Base-by-base conservation (phyloP, 2,329 filamentous ascomycete genomes). In the Alternaria incomplexa region DNA sequence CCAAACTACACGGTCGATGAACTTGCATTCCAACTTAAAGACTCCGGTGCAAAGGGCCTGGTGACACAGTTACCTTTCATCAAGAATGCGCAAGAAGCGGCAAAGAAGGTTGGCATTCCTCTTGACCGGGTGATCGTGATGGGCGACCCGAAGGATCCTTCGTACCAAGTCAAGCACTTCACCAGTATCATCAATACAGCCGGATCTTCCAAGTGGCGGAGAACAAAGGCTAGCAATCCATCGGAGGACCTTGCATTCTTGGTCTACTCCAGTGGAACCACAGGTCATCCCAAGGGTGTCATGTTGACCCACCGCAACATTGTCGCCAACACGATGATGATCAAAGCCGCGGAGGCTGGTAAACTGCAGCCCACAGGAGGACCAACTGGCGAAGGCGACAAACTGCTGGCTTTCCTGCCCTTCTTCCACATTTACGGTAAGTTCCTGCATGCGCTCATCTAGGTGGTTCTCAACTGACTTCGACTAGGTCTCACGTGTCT, bases 381-480 rank as follows among this genome's bases (percentile, higher is more conserved):
- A 1, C 75, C 83, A 3, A 86, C 87, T 73, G 88, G 88, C 9
- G 84, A 88, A 59, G 86, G 89, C 0, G 94, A 97, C 76, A 88
- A 86, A 62, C 83, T 96, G 28, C 80, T 97, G 7, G 92, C 91
- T 2, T 90, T 97, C 62, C 80, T 97, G 11, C 94, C 94, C 0
- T 96, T 97, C 79, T 97, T 93, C 81, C 93, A 97, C 77, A 94
- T 97, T 66, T 97, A 97, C 74, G 93, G 86, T 91, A 80, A 69
- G 87, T 68, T 36, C 12, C 6, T 32, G 74, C 6, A n/a, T 11
- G 25, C 12, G 4, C 12, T 23, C n/a, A 15, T 15, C 36, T 23
- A 15, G 36, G 36, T 55, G 13, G 7, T 36, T 45, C 11, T 7
- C 11, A 40, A 30, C 53, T 61, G 57, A 64, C 32, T 17, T 6